These are phyloP conservation scores for Coemansia sp. DNA, from an alignment of 192 early-diverging fungal genomes.

Conservation along the genomic window DNA sequence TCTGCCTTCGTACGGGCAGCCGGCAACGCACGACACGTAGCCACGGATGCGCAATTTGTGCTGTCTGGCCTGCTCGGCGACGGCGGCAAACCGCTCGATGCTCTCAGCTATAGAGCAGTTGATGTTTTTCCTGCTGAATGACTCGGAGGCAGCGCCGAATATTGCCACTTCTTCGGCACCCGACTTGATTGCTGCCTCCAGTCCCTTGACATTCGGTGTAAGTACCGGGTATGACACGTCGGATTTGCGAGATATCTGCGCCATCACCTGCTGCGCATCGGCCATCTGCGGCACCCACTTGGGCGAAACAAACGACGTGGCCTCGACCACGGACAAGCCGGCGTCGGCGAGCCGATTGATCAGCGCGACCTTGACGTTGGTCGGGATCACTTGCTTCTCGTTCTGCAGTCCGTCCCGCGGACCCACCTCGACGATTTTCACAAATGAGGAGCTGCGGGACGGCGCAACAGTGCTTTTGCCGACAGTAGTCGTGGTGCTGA, in stretches of 20 bases:
- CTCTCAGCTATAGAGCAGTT: conserved; percentile 87
- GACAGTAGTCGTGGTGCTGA: conserved; percentile 4
- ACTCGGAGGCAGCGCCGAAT: conserved; percentile 80
- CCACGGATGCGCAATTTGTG: conserved; percentile 66
- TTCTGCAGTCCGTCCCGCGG: conserved; percentile 97
- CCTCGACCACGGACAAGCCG: conserved; percentile 81
- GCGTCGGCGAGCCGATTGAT: conserved; percentile 77
- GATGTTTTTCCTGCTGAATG: conserved; percentile 86
- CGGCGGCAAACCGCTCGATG: conserved; percentile 63
- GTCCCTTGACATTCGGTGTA: conserved; percentile 81
- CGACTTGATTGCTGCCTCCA: conserved; percentile 73
- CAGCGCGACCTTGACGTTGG: conserved; percentile 78
- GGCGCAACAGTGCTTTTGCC: conserved; percentile 7
- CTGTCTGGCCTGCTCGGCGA: conserved; percentile 61
- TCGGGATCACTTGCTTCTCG: conserved; percentile 78
- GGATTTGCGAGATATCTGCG: conserved; percentile 56
- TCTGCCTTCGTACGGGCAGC: conserved; percentile 89
- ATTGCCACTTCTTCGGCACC: conserved; percentile 87
- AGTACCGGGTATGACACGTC: conserved; percentile 85
- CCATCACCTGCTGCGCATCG: conserved; percentile 74
- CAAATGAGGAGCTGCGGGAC: conserved; percentile 26
- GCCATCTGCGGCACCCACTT: conserved; percentile 98
- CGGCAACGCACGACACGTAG: conserved; percentile 86
- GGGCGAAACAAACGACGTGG: conserved; percentile 91
- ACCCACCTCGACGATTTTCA: conserved; percentile 94